Conservation (phyloP, 305 asterid genomes). For the Euphrasia arctica region DNA sequence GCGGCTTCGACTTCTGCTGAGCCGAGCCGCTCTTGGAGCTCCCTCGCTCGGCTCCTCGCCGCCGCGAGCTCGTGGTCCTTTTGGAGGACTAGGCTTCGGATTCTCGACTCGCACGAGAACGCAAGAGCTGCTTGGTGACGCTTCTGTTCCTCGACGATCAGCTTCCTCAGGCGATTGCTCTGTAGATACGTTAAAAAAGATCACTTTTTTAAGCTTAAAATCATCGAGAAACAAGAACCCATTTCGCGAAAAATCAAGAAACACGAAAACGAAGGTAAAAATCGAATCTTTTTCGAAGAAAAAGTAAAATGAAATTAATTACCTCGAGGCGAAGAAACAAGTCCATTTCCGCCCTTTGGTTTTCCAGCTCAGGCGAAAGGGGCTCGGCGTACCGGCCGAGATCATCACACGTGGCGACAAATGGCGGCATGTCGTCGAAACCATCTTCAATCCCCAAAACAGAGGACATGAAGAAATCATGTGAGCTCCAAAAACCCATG, state of each 20-base stretch:
- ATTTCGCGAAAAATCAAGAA: no score
- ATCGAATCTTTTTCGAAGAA: background rate
- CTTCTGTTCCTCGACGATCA: conserved; percentile 37
- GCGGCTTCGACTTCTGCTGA: conserved; percentile 41
- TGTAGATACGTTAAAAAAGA: conserved; percentile 19
- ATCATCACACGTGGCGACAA: conserved; percentile 16
- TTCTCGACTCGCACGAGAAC: conserved; percentile 35
- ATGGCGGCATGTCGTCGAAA: conserved; percentile 21
- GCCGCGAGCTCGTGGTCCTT: conserved; percentile 42
- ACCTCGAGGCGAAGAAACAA: conserved; percentile 55
- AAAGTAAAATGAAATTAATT: background rate
- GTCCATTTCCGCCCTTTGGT: conserved; percentile 45
- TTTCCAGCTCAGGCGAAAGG: conserved; percentile 38
- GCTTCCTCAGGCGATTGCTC: conserved; percentile 42
- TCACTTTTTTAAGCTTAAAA: background rate
- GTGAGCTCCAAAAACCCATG: conserved; percentile 28
- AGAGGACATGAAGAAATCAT: conserved; percentile 33
- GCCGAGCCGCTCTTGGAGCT: conserved; percentile 37
- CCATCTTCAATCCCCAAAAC: conserved; percentile 35
- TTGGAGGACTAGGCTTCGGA: conserved; percentile 27
- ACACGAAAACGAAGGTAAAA: background rate
- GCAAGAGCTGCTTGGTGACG: conserved; percentile 27
- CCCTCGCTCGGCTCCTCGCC: conserved; percentile 36
- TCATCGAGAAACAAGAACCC: background rate
- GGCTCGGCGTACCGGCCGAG: conserved; percentile 27